Percentiles rank a stretch among this genome's conserved stretches.
These are phyloP conservation scores for Candida suzukii DNA, from an alignment of 805 yeast species.

Conservation along the genomic window DNA sequence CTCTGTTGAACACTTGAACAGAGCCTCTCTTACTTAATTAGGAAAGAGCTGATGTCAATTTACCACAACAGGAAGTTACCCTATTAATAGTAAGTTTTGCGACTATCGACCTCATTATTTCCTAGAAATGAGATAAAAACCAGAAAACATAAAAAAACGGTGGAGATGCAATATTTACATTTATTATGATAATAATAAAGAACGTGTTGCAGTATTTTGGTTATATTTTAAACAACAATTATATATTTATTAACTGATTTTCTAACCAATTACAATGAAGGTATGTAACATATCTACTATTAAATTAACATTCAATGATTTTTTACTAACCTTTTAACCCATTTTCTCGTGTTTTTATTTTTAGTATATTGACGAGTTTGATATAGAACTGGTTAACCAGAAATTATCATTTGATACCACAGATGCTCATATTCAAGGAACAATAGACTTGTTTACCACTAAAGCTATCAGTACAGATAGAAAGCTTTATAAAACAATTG, in stretches of 20 bases:
- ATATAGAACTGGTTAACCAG: conserved; percentile 86
- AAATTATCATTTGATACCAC: conserved; percentile 72
- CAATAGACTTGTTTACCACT: conserved; percentile 90
- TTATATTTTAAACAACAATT: no score
- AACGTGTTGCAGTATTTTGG: no score
- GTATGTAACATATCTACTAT: conserved; percentile 3
- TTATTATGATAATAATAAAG: no score
- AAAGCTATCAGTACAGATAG: conserved; percentile 88
- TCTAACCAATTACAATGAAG: conserved; percentile 6
- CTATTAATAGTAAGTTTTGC: no score
- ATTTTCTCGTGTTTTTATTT: not conserved
- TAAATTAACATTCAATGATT: not conserved
- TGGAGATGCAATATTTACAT: no score
- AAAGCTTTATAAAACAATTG: conserved; percentile 81
- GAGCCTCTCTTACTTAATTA: no score
- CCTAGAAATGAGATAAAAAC: no score
- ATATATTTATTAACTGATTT: not conserved
- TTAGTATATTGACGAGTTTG: conserved; percentile 87
- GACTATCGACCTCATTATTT: no score
- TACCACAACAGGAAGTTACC: no score
- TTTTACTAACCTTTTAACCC: not conserved
- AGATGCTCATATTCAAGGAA: conserved; percentile 75
- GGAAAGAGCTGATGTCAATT: no score
- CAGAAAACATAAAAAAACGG: no score
- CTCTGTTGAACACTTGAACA: no score